Evolutionary conservation across 345 rosid genomes (phyloP), one percentile per base, ranked within the genome.

Genomic region (Psidium guajava): DNA sequence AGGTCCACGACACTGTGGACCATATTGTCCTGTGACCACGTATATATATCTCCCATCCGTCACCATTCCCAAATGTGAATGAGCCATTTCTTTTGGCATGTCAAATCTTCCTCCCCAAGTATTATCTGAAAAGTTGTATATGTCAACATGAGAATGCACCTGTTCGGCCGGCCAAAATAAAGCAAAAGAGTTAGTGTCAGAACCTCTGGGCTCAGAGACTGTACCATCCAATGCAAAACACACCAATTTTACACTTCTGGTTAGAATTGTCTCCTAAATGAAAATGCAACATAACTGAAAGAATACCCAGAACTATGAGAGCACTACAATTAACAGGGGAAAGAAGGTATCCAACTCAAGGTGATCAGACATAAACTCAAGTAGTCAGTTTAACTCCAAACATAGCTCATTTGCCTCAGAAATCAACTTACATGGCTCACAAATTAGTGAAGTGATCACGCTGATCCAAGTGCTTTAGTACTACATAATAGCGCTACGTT

Each of bases 31-130:
- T 2, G 94, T 91, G 49, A 97, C 95, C 47, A 95, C 86, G 84
- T 95, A 97, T 44, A 97, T 94, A 87, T 91, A 96, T 85, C 98
- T 87, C 86, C 98, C 98, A 90, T 97, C 98, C 0, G 98, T 94
- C 28, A 91, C 98, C 99, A 97, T 96, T 87, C 98, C 99, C 90
- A 97, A 95, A 87, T 97, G 98, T 22, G 99, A 97, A 91, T 97
- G 99, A 21, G 98, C 98, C 99, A 97, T 97, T 89, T 96, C 98
- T 89, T 94, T 96, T 5, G 99, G 99, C 98, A 97, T 97, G 89
- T 94, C 95, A 88, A 96, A 96, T 90, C 96, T 91, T 80, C 91
- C 96, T 91, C 94, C 95, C 98, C 99, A 97, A 51, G 92, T 92
- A 86, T 95, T 94, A 91, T 92, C 93, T 9, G 92, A 86, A 87